Evolutionary conservation across 768 basidiomycete genomes (phyloP).

Genomic region (Pisolithus albus): DNA sequence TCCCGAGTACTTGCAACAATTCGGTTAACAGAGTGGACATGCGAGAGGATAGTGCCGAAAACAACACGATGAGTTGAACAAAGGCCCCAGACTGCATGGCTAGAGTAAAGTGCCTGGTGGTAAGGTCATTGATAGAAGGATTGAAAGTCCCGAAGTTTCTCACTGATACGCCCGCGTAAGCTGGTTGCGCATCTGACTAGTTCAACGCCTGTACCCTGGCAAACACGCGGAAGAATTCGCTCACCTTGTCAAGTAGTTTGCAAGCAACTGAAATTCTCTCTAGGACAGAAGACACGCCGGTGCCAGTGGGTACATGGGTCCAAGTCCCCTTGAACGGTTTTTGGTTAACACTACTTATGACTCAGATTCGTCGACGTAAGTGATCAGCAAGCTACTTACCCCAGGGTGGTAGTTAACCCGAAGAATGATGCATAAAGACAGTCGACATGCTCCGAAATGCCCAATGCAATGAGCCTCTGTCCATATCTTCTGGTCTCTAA

Average conservation of each 20-base stretch:
- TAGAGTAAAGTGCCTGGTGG: conserved; percentile 48
- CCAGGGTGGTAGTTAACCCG: conserved; percentile 18
- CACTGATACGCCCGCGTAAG: conserved; percentile 51
- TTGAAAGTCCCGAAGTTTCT: conserved; percentile 11
- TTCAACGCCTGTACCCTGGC: conserved; percentile 1
- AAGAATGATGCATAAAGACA: conserved; percentile 23
- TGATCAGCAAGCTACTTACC: conserved; percentile 12
- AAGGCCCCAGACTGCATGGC: conserved; percentile 72
- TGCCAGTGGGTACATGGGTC: conserved; percentile 48
- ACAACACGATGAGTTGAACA: conserved; percentile 55
- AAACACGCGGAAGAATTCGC: conserved; percentile 2
- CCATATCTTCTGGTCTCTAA: conserved; percentile 48
- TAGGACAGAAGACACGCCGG: conserved; percentile 28
- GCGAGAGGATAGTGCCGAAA: conserved; percentile 57
- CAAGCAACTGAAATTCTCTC: conserved; percentile 32
- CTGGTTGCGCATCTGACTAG: conserved; percentile 38
- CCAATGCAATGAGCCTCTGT: conserved; percentile 6
- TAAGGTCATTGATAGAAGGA: not conserved
- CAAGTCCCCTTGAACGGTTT: conserved; percentile 56
- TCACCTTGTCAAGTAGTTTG: conserved; percentile 43
- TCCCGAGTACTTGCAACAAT: conserved; percentile 34
- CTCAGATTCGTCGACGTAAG: not conserved
- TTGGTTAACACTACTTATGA: conserved; percentile 27
- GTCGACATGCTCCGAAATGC: conserved; percentile 17
- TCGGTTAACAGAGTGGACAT: conserved; percentile 41